These are phyloP conservation scores for Rubia tinctorum DNA, from an alignment of 305 asterid genomes.

Conservation along the genomic window DNA sequence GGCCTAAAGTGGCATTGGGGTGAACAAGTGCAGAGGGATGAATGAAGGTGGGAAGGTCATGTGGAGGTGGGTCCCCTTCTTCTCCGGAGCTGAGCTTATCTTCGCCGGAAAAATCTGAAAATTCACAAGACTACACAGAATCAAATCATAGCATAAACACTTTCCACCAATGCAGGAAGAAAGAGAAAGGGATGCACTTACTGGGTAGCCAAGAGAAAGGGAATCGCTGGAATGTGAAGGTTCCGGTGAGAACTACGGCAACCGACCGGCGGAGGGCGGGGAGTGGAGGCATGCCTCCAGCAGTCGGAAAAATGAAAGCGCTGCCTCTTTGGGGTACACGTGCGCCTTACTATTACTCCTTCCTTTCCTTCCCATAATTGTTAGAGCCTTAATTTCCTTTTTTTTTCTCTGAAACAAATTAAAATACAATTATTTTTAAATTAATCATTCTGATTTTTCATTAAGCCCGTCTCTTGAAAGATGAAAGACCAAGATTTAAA, in stretches of 20 bases:
- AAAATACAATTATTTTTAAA: too few relatives aligned
- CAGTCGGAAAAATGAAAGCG: conserved; percentile 3
- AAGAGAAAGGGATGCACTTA: conserved; percentile 19
- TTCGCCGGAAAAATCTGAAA: conserved; percentile 45
- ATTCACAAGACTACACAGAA: background rate
- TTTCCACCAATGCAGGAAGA: background rate
- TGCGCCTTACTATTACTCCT: too few relatives aligned
- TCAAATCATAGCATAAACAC: background rate
- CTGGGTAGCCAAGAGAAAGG: conserved; percentile 44
- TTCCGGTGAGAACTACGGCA: conserved; percentile 31
- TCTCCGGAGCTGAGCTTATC: conserved; percentile 28
- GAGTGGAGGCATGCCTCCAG: conserved; percentile 25
- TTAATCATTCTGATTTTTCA: too few relatives aligned
- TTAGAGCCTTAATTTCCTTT: too few relatives aligned
- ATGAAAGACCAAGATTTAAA: too few relatives aligned
- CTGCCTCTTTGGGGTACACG: background rate
- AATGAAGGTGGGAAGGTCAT: conserved; percentile 27
- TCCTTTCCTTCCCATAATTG: background rate
- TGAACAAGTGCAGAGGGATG: conserved; percentile 80
- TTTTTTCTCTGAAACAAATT: too few relatives aligned
- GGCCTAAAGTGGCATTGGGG: conserved; percentile 60
- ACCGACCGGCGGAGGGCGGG: conserved; percentile 31
- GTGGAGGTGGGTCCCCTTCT: conserved; percentile 11
- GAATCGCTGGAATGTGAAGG: conserved; percentile 31
- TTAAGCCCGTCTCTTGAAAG: too few relatives aligned